A percentile compares a stretch with the other conserved stretches of the same genome.
Evolutionary conservation across 2,329 filamentous ascomycete genomes (phyloP).

Genomic region (Sphaerulina vaccinii): DNA sequence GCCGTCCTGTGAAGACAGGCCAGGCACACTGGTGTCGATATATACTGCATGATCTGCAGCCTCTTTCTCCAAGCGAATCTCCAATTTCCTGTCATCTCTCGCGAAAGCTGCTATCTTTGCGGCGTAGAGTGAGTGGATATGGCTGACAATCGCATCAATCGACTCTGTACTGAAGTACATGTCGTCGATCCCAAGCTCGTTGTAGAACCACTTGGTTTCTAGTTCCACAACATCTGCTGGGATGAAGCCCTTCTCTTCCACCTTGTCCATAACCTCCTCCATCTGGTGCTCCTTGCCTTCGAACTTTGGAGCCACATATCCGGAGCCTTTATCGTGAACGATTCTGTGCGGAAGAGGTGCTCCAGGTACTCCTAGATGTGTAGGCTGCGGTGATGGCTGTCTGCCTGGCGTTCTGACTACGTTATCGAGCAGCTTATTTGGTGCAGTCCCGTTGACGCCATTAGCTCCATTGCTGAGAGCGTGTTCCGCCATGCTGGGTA

Average conservation of each 20-base stretch:
- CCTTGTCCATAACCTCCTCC: slow-evolving; percentile 78
- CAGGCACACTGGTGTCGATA: slow-evolving; percentile 94
- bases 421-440: slow-evolving; percentile 60
- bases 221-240: slow-evolving; percentile 77
- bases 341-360: slow-evolving; percentile 53
- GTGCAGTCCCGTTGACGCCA: slow-evolving; percentile 16
- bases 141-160: slow-evolving; percentile 81
- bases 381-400: slow-evolving; percentile 82
- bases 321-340: slow-evolving; percentile 83
- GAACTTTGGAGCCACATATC: slow-evolving; percentile 93
- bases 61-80: slow-evolving; percentile 95
- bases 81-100: slow-evolving; percentile 86
- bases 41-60: slow-evolving; percentile 93
- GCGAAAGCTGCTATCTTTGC: slow-evolving; percentile 94
- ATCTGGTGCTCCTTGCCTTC: slow-evolving; percentile 91
- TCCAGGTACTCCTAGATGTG: slow-evolving; percentile 73
- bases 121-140: slow-evolving; percentile 94
- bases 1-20: slow-evolving; percentile 70
- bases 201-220: slow-evolving; percentile 96
- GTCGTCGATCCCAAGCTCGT: slow-evolving; percentile 95
- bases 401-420: slow-evolving; percentile 56
- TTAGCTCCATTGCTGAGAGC: slow-evolving; percentile 8
- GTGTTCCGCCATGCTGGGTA: slow-evolving; percentile 19
- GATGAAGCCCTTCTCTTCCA: slow-evolving; percentile 80
- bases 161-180: slow-evolving; percentile 95